Percentiles rank a stretch among this genome's conserved stretches.
Evolutionary conservation across 164 flowering plant genomes (phyloP).

Genomic region (Vitis rupestris): DNA sequence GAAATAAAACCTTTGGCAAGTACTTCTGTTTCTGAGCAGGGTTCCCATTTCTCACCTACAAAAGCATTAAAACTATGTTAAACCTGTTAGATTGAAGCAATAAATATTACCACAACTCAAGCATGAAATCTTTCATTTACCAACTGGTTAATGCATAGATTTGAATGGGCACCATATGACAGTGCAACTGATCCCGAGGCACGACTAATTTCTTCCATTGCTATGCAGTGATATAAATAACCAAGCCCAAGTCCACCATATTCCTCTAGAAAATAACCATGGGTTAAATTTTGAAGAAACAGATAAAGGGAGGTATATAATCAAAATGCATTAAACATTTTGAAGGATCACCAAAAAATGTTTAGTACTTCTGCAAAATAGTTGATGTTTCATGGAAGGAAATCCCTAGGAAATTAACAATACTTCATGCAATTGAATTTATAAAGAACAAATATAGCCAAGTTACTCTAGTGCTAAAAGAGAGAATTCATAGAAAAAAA

Average conservation of each 20-base stretch:
- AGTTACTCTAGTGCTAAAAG: not conserved
- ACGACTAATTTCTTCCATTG: slow-evolving; percentile 97
- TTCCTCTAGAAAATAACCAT: slow-evolving; percentile 63
- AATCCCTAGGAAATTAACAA: too few species aligned
- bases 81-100: not conserved
- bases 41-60: slow-evolving; percentile 86
- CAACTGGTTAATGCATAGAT: slow-evolving; percentile 92
- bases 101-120: not conserved
- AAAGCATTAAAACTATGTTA: slow-evolving; percentile 9
- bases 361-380: too few species aligned
- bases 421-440: too few species aligned
- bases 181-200: slow-evolving; percentile 98
- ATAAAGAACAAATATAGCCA: too few species aligned
- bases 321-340: not conserved
- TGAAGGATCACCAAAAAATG: too few species aligned
- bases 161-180: slow-evolving; percentile 97
- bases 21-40: slow-evolving; percentile 87
- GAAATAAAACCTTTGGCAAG: slow-evolving; percentile 73
- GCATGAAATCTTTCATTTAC: slow-evolving; percentile 35
- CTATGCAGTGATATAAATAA: slow-evolving; percentile 94
- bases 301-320: not conserved
- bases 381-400: too few species aligned
- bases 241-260: slow-evolving; percentile 99
- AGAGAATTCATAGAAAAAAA: not conserved
- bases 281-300: slow-evolving; percentile 1